Percentiles rank a stretch among this genome's conserved stretches.
Evolutionary conservation across 176 grass and related monocot species (phyloP).

Genomic region (Ampelocalamus luodianensis): DNA sequence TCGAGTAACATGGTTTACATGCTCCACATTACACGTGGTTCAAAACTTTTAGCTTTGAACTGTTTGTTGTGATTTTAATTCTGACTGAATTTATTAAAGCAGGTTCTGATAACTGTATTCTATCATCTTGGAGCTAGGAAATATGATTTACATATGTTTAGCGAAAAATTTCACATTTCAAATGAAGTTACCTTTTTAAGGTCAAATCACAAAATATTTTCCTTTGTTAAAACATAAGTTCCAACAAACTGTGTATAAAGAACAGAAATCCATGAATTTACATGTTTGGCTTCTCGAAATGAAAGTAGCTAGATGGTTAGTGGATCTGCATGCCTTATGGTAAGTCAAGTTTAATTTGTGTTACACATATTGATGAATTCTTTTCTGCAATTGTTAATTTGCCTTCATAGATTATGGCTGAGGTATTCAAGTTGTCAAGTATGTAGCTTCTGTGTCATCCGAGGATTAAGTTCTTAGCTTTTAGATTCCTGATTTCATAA

Average conservation of each 20-base stretch:
- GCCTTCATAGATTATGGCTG: slow-evolving; percentile 10
- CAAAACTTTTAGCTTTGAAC: background rate
- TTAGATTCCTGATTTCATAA: slow-evolving; percentile 23
- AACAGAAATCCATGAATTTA: slow-evolving; percentile 8
- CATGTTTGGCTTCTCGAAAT: slow-evolving; percentile 21
- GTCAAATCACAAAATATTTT: slow-evolving; percentile 6
- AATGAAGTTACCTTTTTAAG: slow-evolving; percentile 16
- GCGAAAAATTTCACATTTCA: background rate
- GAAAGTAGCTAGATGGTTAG: background rate
- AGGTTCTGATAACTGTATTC: background rate
- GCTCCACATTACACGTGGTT: background rate
- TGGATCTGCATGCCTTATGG: background rate
- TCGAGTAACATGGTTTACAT: background rate
- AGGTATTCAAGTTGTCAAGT: background rate
- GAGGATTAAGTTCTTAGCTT: slow-evolving; percentile 5
- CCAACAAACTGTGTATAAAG: slow-evolving; percentile 1
- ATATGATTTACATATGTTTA: background rate
- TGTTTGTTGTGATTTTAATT: background rate
- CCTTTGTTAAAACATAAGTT: background rate
- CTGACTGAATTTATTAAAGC: slow-evolving; percentile 24
- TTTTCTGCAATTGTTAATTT: slow-evolving; percentile 20
- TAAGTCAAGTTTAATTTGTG: background rate
- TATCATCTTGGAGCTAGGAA: background rate
- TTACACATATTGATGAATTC: background rate
- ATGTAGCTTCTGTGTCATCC: slow-evolving; percentile 2